A percentile compares a stretch with the other conserved stretches of the same genome.
phyloP scores from a whole-genome alignment of 1,139 yeast genomes.

The Zhuliangozyma blackwelliae region DNA sequence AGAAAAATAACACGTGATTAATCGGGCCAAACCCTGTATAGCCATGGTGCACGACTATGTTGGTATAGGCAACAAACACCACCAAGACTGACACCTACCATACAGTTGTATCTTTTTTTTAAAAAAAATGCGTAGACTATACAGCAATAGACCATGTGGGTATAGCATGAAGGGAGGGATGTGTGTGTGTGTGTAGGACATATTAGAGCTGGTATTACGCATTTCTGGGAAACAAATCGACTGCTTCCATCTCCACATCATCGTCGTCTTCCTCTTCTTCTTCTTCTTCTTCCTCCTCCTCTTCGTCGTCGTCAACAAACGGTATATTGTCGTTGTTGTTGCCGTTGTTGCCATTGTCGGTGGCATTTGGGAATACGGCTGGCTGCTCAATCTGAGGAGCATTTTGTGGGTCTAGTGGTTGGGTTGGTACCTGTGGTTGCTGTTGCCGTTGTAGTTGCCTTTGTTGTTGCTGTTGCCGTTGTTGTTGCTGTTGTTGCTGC shows the following conservation, averaged over 20 bases:
- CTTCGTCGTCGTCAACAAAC: slow-evolving; percentile 24
- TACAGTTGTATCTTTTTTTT: too few relatives aligned
- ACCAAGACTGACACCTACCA: too few relatives aligned
- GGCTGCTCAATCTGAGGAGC: slow-evolving; percentile 45
- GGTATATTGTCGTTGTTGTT: slow-evolving; percentile 17
- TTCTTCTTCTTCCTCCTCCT: slow-evolving; percentile 28
- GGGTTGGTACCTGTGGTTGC: slow-evolving; percentile 1
- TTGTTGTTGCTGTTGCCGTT: slow-evolving; percentile 4
- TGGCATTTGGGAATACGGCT: slow-evolving; percentile 34
- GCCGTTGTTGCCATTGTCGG: slow-evolving; percentile 6
- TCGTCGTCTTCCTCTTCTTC: slow-evolving; percentile 10
- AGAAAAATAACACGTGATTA: background rate
- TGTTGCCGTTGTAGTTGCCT: slow-evolving; percentile 7
- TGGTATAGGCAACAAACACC: too few relatives aligned
- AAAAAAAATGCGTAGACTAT: too few relatives aligned
- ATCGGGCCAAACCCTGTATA: too few relatives aligned
- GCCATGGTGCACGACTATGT: too few relatives aligned
- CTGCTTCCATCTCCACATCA: slow-evolving; percentile 31
- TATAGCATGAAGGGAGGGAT: too few relatives aligned
- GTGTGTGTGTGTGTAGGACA: too few relatives aligned
- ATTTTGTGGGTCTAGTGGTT: slow-evolving; percentile 16
- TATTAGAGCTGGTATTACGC: too few relatives aligned
- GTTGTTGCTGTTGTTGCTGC: slow-evolving; percentile 6
- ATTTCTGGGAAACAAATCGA: slow-evolving; percentile 26
- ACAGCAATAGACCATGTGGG: too few relatives aligned